Base-by-base conservation (phyloP, 1,284 basidiomycete species). In the Naganishia cerealis region DNA sequence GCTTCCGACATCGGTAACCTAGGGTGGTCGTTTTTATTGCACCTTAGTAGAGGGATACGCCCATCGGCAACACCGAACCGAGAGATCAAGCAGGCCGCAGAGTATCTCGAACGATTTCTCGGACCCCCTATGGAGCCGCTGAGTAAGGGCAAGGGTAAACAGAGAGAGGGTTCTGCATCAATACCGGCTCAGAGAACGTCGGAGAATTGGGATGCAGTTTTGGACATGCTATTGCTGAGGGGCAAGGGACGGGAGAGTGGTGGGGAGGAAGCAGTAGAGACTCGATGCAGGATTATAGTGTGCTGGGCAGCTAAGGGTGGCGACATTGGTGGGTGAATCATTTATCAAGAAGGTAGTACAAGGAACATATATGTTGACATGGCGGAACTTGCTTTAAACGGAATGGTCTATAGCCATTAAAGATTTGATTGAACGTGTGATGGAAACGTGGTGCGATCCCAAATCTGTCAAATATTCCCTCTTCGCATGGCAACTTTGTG, bases 21-120 rank as follows among this genome's bases (percentile, higher is more conserved):
- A 21, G 61, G 26, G 5, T 33, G 75, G 77, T 42, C 81, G 80
- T 21, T 72, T 89, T 10, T 82, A 87, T 0, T 86, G 87, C 24
- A 69, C 71, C 36, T 68, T 36, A 65, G 67, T 48, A 38, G 1
- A 29, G 68, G 68, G 38, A 26, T 33, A 12, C 38, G 42, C n/a
- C 13, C 29, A 50, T 57, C 46, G 21, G 29, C 46, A 26, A 39
- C 54, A 38, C 52, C 59, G 2, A 16, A 38, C 15, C 39, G 24
- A 13, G 33, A n/a, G 29, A 52, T 63, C 36, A 40, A 39, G 8
- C 55, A 24, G 13, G 65, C 56, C 0, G 57, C 57, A n/a, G 33
- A n/a, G 12, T 58, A 50, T 21, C 50, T 67, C 26, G 48, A 42
- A 13, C 13, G 26, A 4, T 58, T 67, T 16, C 39, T 67, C 46